Evolutionary conservation across 208 protist species (phyloP), one percentile per base, ranked within the genome.

Genomic region (Acanthamoeba culbertsoni): DNA sequence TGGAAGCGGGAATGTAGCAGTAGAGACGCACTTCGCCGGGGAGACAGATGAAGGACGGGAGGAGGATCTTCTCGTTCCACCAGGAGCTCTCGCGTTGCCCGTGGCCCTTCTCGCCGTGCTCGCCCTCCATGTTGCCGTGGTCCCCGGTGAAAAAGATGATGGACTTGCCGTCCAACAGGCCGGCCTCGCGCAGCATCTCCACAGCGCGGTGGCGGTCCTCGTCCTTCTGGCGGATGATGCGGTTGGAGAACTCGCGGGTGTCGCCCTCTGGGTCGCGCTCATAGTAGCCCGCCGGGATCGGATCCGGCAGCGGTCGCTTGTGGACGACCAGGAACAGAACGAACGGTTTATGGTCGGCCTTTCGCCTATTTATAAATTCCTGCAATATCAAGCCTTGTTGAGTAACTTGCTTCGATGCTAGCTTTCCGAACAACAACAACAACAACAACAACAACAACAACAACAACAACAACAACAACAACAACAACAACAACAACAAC

Each of bases 41-140:
- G 18, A 55, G 18, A 33, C 82, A 90, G 42, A 90, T 31, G 51
- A 51, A 68, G 16, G 37, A 7, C 14, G 82, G 82, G 0, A 65
- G 26, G 35, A 90, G 55, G 53, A 18, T 35, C 82, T 90, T 90
- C 16, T 65, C 82, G 55, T 90, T 90, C 82, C 82, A 90, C 82
- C 82, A 90, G 33, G 53, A 68, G 82, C 82, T 65, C 51, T 90
- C 82, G 26, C 53, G 82, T 40, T 90, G 82, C 0, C 82, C 82
- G 51, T 90, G 82, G 1, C 82, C 82, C 35, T 46, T 43, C 55
- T 90, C 82, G 14, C 82, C 82, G 51, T 90, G 82, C 35, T 90
- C 82, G 20, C 82, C 82, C 35, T 90, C 53, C 82, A 90, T 90
- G 51, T 90, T 68, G 37, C 82, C 82, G 35, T 84, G 73, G 73